phyloP scores from a whole-genome alignment of 768 basidiomycete species.

The Lactifluus hygrophoroides region DNA sequence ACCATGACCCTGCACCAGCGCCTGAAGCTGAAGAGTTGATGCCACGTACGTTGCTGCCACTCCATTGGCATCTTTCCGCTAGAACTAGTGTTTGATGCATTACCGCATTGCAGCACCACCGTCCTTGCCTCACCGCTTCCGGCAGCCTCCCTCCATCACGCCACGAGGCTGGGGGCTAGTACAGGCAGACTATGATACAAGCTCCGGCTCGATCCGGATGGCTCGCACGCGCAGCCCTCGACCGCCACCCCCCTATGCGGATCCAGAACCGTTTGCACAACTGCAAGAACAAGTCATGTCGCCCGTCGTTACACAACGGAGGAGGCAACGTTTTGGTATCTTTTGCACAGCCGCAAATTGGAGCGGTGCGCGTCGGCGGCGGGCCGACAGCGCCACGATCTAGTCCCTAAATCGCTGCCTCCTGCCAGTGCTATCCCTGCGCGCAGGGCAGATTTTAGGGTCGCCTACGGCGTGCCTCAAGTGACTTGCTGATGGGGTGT shows the following conservation, averaged over 20 bases:
- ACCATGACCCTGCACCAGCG: not conserved
- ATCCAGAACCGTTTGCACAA: not conserved
- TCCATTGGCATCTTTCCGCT: not conserved
- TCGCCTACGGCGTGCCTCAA: not conserved
- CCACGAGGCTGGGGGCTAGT: conserved; percentile 10
- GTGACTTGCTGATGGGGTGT: not conserved
- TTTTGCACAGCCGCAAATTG: conserved; percentile 12
- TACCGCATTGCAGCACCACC: conserved; percentile 13
- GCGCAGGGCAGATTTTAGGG: not conserved
- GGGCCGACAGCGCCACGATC: conserved; percentile 1
- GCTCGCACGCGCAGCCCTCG: conserved; percentile 19
- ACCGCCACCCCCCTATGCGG: not conserved
- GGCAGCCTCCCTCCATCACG: conserved; percentile 12
- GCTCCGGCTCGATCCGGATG: conserved; percentile 8
- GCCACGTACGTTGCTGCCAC: conserved; percentile 17
- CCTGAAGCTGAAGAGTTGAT: conserved; percentile 12
- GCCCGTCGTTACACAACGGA: not conserved
- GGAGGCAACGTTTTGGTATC: conserved; percentile 18
- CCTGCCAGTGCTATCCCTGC: too few species aligned
- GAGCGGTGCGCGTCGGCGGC: not conserved
- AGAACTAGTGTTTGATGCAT: not conserved
- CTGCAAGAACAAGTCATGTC: not conserved
- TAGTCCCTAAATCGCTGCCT: not conserved
- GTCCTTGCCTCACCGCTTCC: conserved; percentile 17
- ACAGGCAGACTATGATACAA: conserved; percentile 6